phyloP scores from a whole-genome alignment of 805 yeast species.

The Sugiyamaella marilandica region DNA sequence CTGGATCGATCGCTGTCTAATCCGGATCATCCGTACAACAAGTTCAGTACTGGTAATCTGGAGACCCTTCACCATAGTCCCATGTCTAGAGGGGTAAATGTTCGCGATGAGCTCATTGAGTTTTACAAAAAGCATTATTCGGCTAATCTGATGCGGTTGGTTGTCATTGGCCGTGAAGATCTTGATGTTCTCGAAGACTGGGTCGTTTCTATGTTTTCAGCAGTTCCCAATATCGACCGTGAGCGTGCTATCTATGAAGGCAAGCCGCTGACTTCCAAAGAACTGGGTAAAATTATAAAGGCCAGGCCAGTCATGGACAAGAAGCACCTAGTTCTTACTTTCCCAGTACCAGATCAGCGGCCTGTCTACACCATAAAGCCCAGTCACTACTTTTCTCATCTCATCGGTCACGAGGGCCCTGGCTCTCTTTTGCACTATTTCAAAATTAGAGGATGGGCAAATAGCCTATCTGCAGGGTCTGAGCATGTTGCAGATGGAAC shows the following conservation, averaged over 20 bases:
- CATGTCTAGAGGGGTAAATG: conserved; percentile 53
- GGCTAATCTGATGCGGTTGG: conserved; percentile 83
- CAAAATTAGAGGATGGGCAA: conserved; percentile 75
- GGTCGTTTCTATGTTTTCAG: conserved; percentile 62
- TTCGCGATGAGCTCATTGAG: conserved; percentile 72
- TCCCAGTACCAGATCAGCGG: conserved; percentile 71
- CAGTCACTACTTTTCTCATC: conserved; percentile 64
- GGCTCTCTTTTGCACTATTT: conserved; percentile 75
- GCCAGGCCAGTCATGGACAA: conserved; percentile 83
- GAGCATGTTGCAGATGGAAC: conserved; percentile 52
- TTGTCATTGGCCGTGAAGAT: conserved; percentile 75
- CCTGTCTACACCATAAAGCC: conserved; percentile 67
- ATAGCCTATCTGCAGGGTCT: conserved; percentile 68
- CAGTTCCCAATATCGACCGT: conserved; percentile 48
- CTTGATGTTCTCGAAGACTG: conserved; percentile 66
- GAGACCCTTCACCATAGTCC: conserved; percentile 71
- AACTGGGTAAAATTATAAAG: conserved; percentile 50
- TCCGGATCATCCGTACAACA: conserved; percentile 73
- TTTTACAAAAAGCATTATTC: conserved; percentile 73
- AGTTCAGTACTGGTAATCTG: conserved; percentile 86
- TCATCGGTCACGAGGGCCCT: conserved; percentile 87
- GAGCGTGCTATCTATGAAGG: conserved; percentile 37
- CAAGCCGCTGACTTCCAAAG: conserved; percentile 45
- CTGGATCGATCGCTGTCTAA: conserved; percentile 71
- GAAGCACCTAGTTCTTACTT: conserved; percentile 60